Base-by-base conservation (phyloP, 1,284 basidiomycete genomes). In the Fistulina hepatica region DNA sequence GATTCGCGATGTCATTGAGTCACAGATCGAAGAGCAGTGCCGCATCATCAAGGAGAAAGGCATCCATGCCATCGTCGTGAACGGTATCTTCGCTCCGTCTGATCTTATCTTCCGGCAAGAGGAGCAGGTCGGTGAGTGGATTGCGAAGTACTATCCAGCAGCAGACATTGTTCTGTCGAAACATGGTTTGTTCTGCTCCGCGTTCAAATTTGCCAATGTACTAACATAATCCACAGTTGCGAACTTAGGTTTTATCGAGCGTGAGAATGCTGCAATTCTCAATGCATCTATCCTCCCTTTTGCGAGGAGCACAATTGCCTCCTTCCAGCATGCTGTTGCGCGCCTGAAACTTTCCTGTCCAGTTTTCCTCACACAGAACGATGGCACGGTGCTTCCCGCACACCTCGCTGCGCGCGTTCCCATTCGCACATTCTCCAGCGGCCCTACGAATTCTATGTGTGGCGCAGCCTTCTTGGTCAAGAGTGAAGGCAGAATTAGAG, bases 381-480 rank as follows among this genome's bases (percentile, higher is more conserved):
- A 77, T 39, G 74, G 73, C 12, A 77, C 73, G 8, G 57, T 77
- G 21, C 63, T 74, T 25, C 63, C 59, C 3, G 69, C 65, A 16
- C 54, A 59, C 1, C 58, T 67, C 34, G 75, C 74, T 5, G 67
- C 69, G 1, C 57, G 57, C n/a, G 54, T 77, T 28, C 76, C 75
- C 16, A 76, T 78, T 43, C 63, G 71, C 25, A 78, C 76, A 0
- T 78, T 78, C 52, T 69, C 70, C 13, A 73, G 69, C 24, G 75
- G 75, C 1, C 71, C 74, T 6, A 78, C 75, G 3, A 77, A 78
- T 52, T 76, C 73, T 1, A 78, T 77, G 73, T 65, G 74, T 33
- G 75, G 75, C 1, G 75, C 73, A 5, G 66, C 68, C 3, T 75
- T 72, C 49, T 59, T 77, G 10, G 65, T 72, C 0, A 44, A 48